A percentile compares a stretch with the other conserved stretches of the same genome.
These are phyloP conservation scores for Tillandsia leiboldiana DNA, from an alignment of 176 grass and related monocot species.

Conservation along the genomic window DNA sequence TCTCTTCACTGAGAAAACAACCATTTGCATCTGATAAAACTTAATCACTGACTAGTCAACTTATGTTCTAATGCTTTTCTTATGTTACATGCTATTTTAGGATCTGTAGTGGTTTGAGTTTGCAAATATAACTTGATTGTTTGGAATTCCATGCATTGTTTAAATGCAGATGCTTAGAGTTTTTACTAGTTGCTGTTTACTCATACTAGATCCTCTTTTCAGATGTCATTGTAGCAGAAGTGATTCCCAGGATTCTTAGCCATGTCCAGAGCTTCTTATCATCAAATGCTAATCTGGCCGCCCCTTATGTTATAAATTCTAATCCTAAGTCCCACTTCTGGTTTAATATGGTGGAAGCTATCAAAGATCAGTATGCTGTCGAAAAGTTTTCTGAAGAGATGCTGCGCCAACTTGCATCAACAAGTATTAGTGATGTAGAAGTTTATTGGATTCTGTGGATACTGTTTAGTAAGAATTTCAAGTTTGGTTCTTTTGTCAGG, in stretches of 20 bases:
- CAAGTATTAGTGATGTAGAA: conserved; percentile 62
- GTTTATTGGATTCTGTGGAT: conserved; percentile 79
- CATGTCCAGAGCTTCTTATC: conserved; percentile 52
- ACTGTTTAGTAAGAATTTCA: too few relatives aligned
- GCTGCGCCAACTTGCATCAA: conserved; percentile 57
- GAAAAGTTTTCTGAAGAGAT: conserved; percentile 83
- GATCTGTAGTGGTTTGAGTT: background rate
- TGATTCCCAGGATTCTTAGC: conserved; percentile 55
- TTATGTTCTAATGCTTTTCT: too few relatives aligned
- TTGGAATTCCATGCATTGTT: background rate
- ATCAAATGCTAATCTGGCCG: conserved; percentile 29
- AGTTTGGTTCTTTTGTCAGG: too few relatives aligned
- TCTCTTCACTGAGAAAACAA: too few relatives aligned
- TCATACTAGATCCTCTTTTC: conserved; percentile 37
- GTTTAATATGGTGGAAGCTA: conserved; percentile 68
- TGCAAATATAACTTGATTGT: background rate
- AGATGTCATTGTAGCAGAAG: conserved; percentile 73
- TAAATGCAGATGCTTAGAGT: background rate
- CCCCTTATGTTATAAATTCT: conserved; percentile 31
- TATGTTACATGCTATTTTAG: background rate
- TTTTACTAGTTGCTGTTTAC: conserved; percentile 18
- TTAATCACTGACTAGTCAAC: too few relatives aligned
- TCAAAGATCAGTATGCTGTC: conserved; percentile 78
- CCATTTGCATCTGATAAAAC: too few relatives aligned
- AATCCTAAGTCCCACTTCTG: conserved; percentile 63